These are phyloP conservation scores for Aureoboletus auriporus DNA, from an alignment of 768 basidiomycete genomes.

Conservation along the genomic window DNA sequence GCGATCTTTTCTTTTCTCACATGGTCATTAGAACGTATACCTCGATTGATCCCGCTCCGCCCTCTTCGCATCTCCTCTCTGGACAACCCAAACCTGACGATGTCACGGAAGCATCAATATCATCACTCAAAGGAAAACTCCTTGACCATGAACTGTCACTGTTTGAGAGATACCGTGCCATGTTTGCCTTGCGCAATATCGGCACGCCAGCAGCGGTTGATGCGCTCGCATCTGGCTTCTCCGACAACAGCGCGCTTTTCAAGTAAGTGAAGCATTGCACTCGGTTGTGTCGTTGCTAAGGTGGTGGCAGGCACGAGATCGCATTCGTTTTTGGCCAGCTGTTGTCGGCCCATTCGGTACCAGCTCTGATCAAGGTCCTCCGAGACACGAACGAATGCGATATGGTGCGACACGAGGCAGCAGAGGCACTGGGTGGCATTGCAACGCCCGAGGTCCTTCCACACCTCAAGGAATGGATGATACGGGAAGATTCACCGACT, in stretches of 20 bases:
- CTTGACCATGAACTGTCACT: slow-evolving; percentile 66
- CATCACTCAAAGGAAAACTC: slow-evolving; percentile 55
- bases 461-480: slow-evolving; percentile 82
- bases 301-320: slow-evolving; percentile 80
- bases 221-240: slow-evolving; percentile 88
- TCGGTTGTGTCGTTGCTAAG: not conserved
- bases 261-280: slow-evolving; percentile 52
- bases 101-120: slow-evolving; percentile 44
- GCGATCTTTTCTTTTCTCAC: not conserved
- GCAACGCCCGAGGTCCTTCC: slow-evolving; percentile 89
- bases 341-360: slow-evolving; percentile 83
- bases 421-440: slow-evolving; percentile 97
- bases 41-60: slow-evolving; percentile 88
- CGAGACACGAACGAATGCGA: slow-evolving; percentile 70
- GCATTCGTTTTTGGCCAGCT: slow-evolving; percentile 98
- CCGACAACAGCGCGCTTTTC: slow-evolving; percentile 87
- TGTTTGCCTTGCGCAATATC: slow-evolving; percentile 97
- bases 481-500: slow-evolving; percentile 69
- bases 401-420: slow-evolving; percentile 99
- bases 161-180: slow-evolving; percentile 93
- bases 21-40: slow-evolving; percentile 54
- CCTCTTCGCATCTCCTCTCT: slow-evolving; percentile 58
- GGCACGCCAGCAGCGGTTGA: slow-evolving; percentile 80
- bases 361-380: slow-evolving; percentile 78
- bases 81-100: slow-evolving; percentile 52